These are phyloP conservation scores for Psilocybe tampanensis DNA, from an alignment of 768 basidiomycete genomes.

Conservation along the genomic window DNA sequence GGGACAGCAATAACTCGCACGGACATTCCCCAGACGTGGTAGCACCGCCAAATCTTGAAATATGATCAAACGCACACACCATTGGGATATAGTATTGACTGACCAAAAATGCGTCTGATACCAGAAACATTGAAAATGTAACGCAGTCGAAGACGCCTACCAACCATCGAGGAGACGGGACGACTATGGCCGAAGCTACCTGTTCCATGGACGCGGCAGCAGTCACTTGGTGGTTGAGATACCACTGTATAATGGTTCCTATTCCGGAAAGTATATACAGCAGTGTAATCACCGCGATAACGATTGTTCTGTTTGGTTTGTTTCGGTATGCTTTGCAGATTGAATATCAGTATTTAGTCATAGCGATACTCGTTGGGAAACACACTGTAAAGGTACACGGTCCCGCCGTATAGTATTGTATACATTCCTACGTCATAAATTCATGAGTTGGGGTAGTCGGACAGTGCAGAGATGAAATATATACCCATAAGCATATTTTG, in stretches of 20 bases:
- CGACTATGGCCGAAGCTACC: too few relatives aligned
- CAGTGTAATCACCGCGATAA: not conserved
- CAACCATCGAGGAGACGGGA: not conserved
- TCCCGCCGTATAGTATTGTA: not conserved
- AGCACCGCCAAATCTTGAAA: not conserved
- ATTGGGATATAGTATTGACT: not conserved
- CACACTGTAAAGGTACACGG: not conserved
- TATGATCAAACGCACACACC: not conserved
- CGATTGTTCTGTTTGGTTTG: not conserved
- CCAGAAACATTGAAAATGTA: not conserved
- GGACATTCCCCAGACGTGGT: not conserved
- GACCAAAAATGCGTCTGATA: not conserved
- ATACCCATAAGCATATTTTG: too few relatives aligned
- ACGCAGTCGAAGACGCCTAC: not conserved
- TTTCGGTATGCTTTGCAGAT: not conserved
- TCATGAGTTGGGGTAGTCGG: too few relatives aligned
- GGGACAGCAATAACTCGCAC: not conserved
- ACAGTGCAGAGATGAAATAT: too few relatives aligned
- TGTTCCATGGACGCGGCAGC: too few relatives aligned
- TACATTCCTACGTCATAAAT: too few relatives aligned
- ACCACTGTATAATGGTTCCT: not conserved
- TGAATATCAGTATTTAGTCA: not conserved
- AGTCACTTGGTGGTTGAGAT: not conserved
- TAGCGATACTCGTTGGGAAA: not conserved
- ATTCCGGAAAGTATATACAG: not conserved